A percentile compares a stretch with the other conserved stretches of the same genome.
Conservation (phyloP, 805 yeast species). For the Pichia occidentalis region DNA sequence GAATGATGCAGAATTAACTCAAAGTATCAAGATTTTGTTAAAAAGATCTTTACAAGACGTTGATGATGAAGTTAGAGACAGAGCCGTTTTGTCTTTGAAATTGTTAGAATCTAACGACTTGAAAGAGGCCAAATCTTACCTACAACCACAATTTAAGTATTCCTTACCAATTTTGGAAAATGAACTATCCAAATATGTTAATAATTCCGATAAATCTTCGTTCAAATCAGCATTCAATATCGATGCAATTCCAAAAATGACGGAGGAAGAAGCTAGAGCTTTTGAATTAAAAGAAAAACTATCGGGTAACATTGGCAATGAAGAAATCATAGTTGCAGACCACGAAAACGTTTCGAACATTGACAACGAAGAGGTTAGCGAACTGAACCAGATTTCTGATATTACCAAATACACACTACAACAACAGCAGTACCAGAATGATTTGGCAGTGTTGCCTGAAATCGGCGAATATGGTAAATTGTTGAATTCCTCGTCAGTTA, state of each 20-base stretch:
- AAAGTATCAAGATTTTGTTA: slow-evolving; percentile 68
- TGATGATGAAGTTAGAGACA: slow-evolving; percentile 97
- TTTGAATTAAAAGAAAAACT: slow-evolving; percentile 52
- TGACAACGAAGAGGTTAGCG: slow-evolving; percentile 19
- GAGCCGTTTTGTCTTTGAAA: slow-evolving; percentile 82
- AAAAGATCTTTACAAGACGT: slow-evolving; percentile 78
- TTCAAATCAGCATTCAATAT: slow-evolving; percentile 64
- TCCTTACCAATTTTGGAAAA: slow-evolving; percentile 75
- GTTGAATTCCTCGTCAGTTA: slow-evolving; percentile 58
- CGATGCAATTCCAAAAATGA: slow-evolving; percentile 53
- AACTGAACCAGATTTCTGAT: slow-evolving; percentile 13
- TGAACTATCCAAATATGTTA: slow-evolving; percentile 66
- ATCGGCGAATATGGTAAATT: slow-evolving; percentile 67
- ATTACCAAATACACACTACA: slow-evolving; percentile 30
- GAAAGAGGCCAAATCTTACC: slow-evolving; percentile 40
- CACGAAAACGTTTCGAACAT: slow-evolving; percentile 15
- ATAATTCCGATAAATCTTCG: slow-evolving; percentile 37
- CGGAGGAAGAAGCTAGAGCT: slow-evolving; percentile 65
- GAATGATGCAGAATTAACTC: slow-evolving; percentile 58
- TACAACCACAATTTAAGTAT: slow-evolving; percentile 62
- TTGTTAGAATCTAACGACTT: slow-evolving; percentile 42
- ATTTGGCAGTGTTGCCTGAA: slow-evolving; percentile 65
- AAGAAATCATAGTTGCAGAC: slow-evolving; percentile 20
- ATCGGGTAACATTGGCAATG: slow-evolving; percentile 19
- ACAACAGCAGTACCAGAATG: slow-evolving; percentile 66